Conservation (phyloP, 129 eudicot species). For the Flaveria trinervia region DNA sequence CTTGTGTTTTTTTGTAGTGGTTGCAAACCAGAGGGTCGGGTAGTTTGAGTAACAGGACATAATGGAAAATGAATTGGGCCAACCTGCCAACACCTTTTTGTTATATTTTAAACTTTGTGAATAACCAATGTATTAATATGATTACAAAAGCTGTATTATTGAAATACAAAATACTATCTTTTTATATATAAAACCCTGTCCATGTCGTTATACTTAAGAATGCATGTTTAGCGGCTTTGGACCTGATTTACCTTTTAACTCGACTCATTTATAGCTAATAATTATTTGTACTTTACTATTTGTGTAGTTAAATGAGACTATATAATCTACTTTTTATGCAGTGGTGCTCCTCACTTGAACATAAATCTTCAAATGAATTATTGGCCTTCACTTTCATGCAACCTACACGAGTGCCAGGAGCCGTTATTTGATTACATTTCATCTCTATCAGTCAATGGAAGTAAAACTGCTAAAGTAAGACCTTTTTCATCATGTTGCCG, state of each 20-base stretch:
- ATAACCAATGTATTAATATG: background rate
- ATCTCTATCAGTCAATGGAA: slow-evolving; percentile 66
- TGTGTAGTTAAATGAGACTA: background rate
- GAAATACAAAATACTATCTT: background rate
- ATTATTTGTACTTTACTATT: background rate
- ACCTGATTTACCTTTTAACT: background rate
- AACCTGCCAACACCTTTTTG: background rate
- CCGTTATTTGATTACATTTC: slow-evolving; percentile 80
- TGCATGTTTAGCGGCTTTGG: background rate
- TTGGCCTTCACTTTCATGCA: slow-evolving; percentile 93
- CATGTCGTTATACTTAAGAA: background rate
- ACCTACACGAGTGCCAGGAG: slow-evolving; percentile 80
- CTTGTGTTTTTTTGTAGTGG: background rate
- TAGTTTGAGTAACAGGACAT: background rate
- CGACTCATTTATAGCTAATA: background rate
- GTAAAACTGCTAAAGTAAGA: slow-evolving; percentile 75
- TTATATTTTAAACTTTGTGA: background rate
- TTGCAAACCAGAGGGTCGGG: background rate
- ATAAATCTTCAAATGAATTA: slow-evolving; percentile 96
- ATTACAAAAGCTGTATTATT: background rate
- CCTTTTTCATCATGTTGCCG: slow-evolving; percentile 22
- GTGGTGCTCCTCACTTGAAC: slow-evolving; percentile 91
- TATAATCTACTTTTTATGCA: slow-evolving; percentile 31
- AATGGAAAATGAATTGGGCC: background rate
- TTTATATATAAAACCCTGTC: background rate